Evolutionary conservation across 257 asterid genomes (phyloP), one percentile per base, ranked within the genome.

Genomic region (Solanum corneliomulleri): DNA sequence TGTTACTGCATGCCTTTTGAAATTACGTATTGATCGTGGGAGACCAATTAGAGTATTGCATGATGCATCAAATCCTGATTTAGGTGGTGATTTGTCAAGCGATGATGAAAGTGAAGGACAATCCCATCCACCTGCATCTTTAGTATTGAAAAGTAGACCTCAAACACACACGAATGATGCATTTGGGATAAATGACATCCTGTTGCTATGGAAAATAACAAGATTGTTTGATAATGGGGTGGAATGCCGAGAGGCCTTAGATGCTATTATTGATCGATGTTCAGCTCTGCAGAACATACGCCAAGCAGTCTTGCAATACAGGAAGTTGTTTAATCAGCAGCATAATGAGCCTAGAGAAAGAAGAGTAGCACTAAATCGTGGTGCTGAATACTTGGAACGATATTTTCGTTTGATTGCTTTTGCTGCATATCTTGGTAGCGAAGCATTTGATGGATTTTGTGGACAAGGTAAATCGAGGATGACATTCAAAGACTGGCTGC

Each of bases 351-450:
- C 98, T 89, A 94, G 98, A 91, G 99, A 96, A 91, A 94, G 99
- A 89, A 92, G 96, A 88, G 98, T 96, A 80, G 98, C 99, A 69
- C 91, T 96, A 90, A 96, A 93, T 86, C 99, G 99, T 27, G 98
- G 98, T 87, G 99, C 99, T 93, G 99, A 96, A 92, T 96, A 95
- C 91, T 92, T 96, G 94, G 99, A 96, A 91, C 98, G 99, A 35
- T 96, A 96, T 89, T 96, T 95, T 87, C 98, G 98, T 90, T 92
- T 96, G 91, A 96, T 96, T 92, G 98, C 99, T 90, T 96, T 96
- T 93, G 96, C 99, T 86, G 98, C 99, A 88, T 96, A 96, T 87
- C 95, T 96, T 89, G 99, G 99, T 85, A 96, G 99, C 68, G 95
- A 94, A 89, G 98, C 95, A 86, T 96, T 96, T 94, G 99, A 96